Evolutionary conservation across 164 flowering plant genomes (phyloP).

Genomic region (Tetrastigma voinierianum): DNA sequence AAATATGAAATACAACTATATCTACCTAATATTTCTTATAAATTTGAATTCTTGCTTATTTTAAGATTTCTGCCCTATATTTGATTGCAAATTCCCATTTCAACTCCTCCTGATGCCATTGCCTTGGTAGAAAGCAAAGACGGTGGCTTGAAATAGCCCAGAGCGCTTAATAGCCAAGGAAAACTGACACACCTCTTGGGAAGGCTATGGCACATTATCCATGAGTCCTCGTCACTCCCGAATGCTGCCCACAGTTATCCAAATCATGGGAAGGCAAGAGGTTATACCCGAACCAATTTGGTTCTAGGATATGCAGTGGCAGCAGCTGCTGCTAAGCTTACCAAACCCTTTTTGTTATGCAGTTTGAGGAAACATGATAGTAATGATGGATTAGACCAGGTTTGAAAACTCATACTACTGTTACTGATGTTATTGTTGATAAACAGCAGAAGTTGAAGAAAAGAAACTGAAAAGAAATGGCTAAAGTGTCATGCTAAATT

Average conservation of each 20-base stretch:
- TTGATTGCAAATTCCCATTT: conserved; percentile 72
- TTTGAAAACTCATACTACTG: conserved; percentile 16
- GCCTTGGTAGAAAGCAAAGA: conserved; percentile 76
- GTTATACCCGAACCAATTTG: too few relatives aligned
- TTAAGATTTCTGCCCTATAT: too few relatives aligned
- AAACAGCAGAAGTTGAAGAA: conserved; percentile 48
- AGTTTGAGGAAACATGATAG: too few relatives aligned
- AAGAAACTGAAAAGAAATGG: conserved; percentile 60
- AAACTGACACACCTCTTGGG: conserved; percentile 74
- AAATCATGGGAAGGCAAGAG: too few relatives aligned
- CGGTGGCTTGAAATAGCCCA: conserved; percentile 73
- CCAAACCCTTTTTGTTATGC: too few relatives aligned
- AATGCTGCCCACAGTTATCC: too few relatives aligned
- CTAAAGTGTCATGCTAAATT: conserved; percentile 63
- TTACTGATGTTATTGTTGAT: conserved; percentile 14
- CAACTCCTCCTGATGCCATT: conserved; percentile 80
- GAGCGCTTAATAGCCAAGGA: conserved; percentile 73
- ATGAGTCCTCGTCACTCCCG: too few relatives aligned
- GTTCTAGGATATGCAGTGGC: too few relatives aligned
- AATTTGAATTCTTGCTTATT: too few relatives aligned
- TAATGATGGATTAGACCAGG: conserved; percentile 28
- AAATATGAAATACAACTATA: too few relatives aligned
- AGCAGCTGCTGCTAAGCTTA: too few relatives aligned
- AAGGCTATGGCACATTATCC: conserved; percentile 19
- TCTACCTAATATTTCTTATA: too few relatives aligned